These are phyloP conservation scores for Cladorrhinum sp. DNA, from an alignment of 2,329 filamentous ascomycete species.

Conservation along the genomic window DNA sequence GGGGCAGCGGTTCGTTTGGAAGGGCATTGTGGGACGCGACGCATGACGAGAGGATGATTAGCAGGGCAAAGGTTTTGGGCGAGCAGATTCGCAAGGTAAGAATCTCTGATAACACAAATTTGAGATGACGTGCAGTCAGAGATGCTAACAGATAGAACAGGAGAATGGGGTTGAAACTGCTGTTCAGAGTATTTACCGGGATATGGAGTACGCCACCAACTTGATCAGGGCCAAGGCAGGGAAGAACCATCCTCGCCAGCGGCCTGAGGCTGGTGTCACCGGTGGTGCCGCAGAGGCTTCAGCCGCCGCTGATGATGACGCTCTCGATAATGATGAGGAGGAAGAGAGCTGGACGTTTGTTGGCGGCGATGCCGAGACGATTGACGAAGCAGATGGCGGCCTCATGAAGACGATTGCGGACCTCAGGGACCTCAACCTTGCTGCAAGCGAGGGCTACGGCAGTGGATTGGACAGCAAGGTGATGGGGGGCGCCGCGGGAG, in stretches of 20 bases:
- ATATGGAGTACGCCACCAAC: constrained; percentile 86
- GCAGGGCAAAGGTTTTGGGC: constrained; percentile 76
- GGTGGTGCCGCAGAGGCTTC: constrained; percentile 33
- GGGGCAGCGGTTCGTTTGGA: constrained; percentile 83
- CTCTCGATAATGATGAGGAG: constrained; percentile 59
- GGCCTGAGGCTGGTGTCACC: constrained; percentile 7
- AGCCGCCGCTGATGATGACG: constrained; percentile 36
- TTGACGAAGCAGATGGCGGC: constrained; percentile 35
- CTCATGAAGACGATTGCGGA: constrained; percentile 17
- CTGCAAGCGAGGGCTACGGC: neutral
- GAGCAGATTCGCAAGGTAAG: constrained; percentile 82
- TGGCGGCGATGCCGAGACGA: constrained; percentile 52
- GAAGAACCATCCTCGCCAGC: constrained; percentile 44
- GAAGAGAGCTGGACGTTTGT: constrained; percentile 92
- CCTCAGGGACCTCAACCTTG: constrained; percentile 1
- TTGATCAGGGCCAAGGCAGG: constrained; percentile 67
- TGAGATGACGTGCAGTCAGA: neutral
- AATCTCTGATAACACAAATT: neutral
- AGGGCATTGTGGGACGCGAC: constrained; percentile 88
- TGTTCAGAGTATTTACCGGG: constrained; percentile 89
- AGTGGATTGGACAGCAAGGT: constrained; percentile 27
- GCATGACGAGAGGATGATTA: constrained; percentile 85
- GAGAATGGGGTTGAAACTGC: constrained; percentile 88
- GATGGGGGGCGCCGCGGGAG: constrained; percentile 18
- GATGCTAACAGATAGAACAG: constrained; percentile 42